These are phyloP conservation scores for Hanseniaspora gamundiae DNA, from an alignment of 1,139 yeast species.

Conservation along the genomic window DNA sequence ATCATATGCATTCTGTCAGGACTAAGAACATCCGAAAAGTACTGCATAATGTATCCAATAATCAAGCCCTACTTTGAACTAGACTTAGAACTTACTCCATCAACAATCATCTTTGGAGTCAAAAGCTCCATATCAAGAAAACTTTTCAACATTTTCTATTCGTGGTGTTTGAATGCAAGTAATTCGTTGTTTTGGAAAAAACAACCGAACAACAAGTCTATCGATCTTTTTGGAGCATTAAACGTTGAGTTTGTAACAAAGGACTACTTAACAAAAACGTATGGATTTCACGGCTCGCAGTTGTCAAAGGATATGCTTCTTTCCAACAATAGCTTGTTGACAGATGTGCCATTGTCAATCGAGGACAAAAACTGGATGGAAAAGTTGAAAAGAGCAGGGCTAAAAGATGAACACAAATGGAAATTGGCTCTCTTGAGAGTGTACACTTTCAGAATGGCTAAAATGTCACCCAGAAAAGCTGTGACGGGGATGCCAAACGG, in stretches of 20 bases:
- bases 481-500: neutral
- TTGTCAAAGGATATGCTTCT: constrained; percentile 12
- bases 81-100: constrained; percentile 62
- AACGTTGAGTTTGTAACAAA: constrained; percentile 29
- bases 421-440: constrained; percentile 60
- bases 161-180: constrained; percentile 61
- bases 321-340: neutral
- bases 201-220: constrained; percentile 24
- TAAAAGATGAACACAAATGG: constrained; percentile 69
- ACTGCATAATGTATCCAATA: constrained; percentile 73
- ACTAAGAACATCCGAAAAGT: constrained; percentile 63
- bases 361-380: constrained; percentile 73
- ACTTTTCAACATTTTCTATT: constrained; percentile 50
- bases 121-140: constrained; percentile 56
- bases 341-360: constrained; percentile 25
- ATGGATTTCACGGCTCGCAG: constrained; percentile 19
- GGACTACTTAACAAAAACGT: constrained; percentile 18
- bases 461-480: constrained; percentile 2
- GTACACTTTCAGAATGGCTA: constrained; percentile 52
- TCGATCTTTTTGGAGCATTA: constrained; percentile 35
- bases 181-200: constrained; percentile 73
- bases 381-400: constrained; percentile 49
- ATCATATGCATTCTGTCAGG: constrained; percentile 51
- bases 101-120: constrained; percentile 48
- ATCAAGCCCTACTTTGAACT: constrained; percentile 66